These are phyloP conservation scores for Kurtzmaniella fragi DNA, from an alignment of 805 yeast genomes.

Conservation along the genomic window DNA sequence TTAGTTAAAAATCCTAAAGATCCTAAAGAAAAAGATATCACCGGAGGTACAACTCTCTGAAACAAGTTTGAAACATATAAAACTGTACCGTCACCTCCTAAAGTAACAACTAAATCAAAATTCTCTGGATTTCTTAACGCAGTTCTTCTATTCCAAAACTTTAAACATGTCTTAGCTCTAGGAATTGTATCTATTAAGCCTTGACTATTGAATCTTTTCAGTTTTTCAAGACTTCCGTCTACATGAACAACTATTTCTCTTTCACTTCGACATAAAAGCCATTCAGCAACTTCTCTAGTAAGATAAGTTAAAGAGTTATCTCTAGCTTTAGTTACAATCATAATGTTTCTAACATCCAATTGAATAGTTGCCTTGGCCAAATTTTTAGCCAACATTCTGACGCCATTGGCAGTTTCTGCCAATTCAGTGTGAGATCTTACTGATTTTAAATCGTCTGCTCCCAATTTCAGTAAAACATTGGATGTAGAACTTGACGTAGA, in stretches of 20 bases:
- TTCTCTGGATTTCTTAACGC: constrained; percentile 38
- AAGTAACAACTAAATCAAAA: constrained; percentile 40
- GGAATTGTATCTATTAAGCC: constrained; percentile 48
- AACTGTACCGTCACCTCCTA: constrained; percentile 46
- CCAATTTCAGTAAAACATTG: constrained; percentile 23
- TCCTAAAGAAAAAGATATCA: constrained; percentile 41
- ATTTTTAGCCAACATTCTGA: constrained; percentile 68
- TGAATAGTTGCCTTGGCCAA: constrained; percentile 66
- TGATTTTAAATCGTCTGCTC: constrained; percentile 41
- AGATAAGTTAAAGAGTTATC: constrained; percentile 73
- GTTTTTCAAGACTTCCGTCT: constrained; percentile 59
- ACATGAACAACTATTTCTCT: constrained; percentile 55
- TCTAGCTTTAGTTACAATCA: constrained; percentile 87
- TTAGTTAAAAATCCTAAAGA: constrained; percentile 55
- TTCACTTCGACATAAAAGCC: constrained; percentile 47
- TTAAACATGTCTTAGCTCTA: constrained; percentile 40
- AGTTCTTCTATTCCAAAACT: constrained; percentile 66
- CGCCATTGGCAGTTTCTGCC: constrained; percentile 79
- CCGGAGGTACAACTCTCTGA: constrained; percentile 45
- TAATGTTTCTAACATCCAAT: constrained; percentile 61
- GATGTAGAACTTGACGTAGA: constrained; percentile 9
- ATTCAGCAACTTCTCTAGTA: constrained; percentile 75
- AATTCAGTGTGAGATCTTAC: constrained; percentile 69
- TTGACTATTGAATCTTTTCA: constrained; percentile 57
- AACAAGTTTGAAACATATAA: constrained; percentile 38